Evolutionary conservation across 139 green algal species (phyloP).

Genomic region (Trebouxia sp.): DNA sequence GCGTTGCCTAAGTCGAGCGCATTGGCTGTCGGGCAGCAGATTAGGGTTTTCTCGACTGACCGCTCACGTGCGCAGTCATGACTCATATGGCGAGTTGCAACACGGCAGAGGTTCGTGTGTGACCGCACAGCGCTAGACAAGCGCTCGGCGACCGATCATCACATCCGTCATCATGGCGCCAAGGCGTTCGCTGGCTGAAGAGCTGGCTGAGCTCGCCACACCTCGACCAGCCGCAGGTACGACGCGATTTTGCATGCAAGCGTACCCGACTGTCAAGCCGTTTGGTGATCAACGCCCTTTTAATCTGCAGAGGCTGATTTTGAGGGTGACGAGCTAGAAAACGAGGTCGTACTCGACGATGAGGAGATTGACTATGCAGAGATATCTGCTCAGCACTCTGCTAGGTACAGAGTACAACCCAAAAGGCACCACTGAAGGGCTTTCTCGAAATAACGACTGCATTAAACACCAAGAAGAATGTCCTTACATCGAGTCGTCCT

Average conservation of each 20-base stretch:
- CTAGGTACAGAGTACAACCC: no score
- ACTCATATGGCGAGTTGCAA: no score
- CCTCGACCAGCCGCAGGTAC: not conserved
- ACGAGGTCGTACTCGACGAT: not conserved
- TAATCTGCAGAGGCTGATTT: not conserved
- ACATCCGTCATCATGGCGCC: not conserved
- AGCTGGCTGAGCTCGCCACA: conserved; percentile 18
- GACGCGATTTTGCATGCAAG: no score
- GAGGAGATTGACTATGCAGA: not conserved
- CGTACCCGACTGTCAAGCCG: not conserved
- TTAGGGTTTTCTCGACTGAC: not conserved
- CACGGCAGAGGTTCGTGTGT: no score
- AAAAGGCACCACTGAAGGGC: no score
- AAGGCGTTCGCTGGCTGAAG: not conserved
- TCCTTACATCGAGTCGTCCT: no score
- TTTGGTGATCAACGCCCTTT: no score
- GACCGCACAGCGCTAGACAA: no score
- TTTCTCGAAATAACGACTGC: no score
- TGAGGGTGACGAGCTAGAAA: not conserved
- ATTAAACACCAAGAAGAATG: no score
- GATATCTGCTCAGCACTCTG: no score
- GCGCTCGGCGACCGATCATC: not conserved
- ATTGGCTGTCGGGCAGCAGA: not conserved
- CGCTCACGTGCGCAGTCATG: not conserved
- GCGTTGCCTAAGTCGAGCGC: not conserved